Evolutionary conservation across 2,329 filamentous ascomycete species (phyloP), one percentile per base, ranked within the genome.

Genomic region (Calycina marina): DNA sequence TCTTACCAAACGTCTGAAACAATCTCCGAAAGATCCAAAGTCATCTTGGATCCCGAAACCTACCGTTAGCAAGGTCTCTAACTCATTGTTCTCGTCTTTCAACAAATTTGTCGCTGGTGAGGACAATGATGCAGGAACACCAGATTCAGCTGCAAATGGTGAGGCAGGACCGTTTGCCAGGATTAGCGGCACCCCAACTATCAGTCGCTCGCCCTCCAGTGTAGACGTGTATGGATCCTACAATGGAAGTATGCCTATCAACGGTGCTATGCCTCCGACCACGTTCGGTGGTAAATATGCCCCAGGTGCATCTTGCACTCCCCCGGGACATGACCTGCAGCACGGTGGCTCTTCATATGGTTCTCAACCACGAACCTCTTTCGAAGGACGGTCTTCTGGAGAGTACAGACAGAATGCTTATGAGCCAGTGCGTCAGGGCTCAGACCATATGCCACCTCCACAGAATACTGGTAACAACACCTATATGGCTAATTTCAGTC

Each of bases 61-160:
- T 5, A 94, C 75, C 54, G 92, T 96, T 70, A 86, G 92, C 55
- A 93, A 92, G 56, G 84, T 96, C 0, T 90, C 86, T 2, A 85
- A 80, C 39, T 84, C 80, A 18, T 73, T 96, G 52, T 86, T 84
- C 69, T 85, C 76, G 42, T 84, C 80, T 37, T 94, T 99, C 58
- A 96, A 86, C 58, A 94, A 85, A 49, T 98, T 98, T 50, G 85
- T 98, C 39, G 76, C 81, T 31, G 92, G 90, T 10, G 88, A 94
- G 38, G 88, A 96, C 34, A 72, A 71, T 32, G 79, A 84, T 31
- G 63, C 65, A 18, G 63, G 63, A 6, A 72, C 69, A 1, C 66
- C 66, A 33, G 70, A 63, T 6, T 62, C 70, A 9, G 62, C 61
- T 4, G 66, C 65, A 32, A 72, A 70, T 27, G 58, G 54, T 13